Base-by-base conservation (phyloP, 1,284 basidiomycete species). In the Vanrija sp. region DNA sequence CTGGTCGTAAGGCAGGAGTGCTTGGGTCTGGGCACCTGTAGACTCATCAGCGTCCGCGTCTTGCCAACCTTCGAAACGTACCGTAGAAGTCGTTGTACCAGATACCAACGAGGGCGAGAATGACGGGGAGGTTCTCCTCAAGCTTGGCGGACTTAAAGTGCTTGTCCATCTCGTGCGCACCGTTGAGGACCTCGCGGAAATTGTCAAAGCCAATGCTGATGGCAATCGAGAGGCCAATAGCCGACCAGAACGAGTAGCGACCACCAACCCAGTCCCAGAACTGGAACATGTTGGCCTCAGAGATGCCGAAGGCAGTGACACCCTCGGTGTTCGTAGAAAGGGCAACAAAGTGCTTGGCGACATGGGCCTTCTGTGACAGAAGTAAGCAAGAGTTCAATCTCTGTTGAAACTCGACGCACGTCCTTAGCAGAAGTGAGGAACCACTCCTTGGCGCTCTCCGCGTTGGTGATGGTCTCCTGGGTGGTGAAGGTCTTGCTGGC, bases 191-290 rank as follows among this genome's bases (percentile, higher is more conserved):
- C 75, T 89, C 81, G 77, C 90, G 86, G 76, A 98, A 98, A 83
- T 95, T 89, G 45, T 96, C 89, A 74, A 86, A 97, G 6, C 95
- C 96, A 66, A 98, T 89, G 55, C 87, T 86, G 55, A 98, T 82
- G 52, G 90, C 89, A 76, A 98, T 98, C 48, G 89, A 90, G 50
- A 98, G 83, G 61, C 95, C 96, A 67, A 98, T 98, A 29, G 96
- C 94, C 61, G 90, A 92, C 95, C 96, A 98, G 67, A 98, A 83
- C 66, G 89, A 93, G 84, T 98, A 98, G 63, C 95, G 86, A 43
- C 96, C 95, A 63, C 95, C 95, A 63, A 98, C 95, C 96, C 96
- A 98, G 79, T 98, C 96, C 95, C 95, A 98, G 85, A 98, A 98
- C 76, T 89, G 86, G 86, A 98, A 98, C 94, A 98, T 98, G 81